Base-by-base conservation (phyloP, 345 rosid species). In the Boechera stricta region DNA sequence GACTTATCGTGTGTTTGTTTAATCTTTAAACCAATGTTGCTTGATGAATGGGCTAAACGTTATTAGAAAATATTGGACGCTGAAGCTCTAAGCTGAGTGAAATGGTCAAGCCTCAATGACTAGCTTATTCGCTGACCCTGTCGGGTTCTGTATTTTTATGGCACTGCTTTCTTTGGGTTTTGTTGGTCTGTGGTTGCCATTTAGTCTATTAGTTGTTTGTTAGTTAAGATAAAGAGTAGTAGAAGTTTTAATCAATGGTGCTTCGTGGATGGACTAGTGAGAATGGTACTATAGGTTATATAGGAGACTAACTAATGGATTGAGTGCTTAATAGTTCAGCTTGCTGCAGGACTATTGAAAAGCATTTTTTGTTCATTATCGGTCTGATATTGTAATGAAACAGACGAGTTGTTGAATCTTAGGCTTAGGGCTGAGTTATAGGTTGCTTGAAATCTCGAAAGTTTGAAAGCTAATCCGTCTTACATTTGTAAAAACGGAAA, bases 191-290 rank as follows among this genome's bases (percentile, higher is more conserved):
- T 36, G 73, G 53, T 44, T 69, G 31, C 18, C 18, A 28, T 39
- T 39, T 26, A 26, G 52, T 56, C n/a, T n/a, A 10, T 41, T 15
- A 56, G 64, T 2, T 56, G 6, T 69, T 2, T 54, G 47, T 15
- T 52, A 15, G 75, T 8, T 15, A 10, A 28, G 7, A 16, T 51
- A 72, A 26, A 15, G 6, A 48, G 33, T 36, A 26, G 24, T 48
- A 11, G 5, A 28, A 57, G 51, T 35, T 47, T 35, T 10, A 35
- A 6, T 15, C 51, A 28, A 56, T 24, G 49, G 29, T 60, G 38
- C 11, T 65, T 74, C 35, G 13, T 64, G 35, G 33, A 9, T 42
- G 35, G 56, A 44, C 56, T 64, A 10, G 9, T 62, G 77, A 62
- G 41, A 29, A 63, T 41, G 77, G 77, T 5, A 12, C 3, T 29